phyloP scores from a whole-genome alignment of 1,284 basidiomycete species.

The Gomphus sp. region DNA sequence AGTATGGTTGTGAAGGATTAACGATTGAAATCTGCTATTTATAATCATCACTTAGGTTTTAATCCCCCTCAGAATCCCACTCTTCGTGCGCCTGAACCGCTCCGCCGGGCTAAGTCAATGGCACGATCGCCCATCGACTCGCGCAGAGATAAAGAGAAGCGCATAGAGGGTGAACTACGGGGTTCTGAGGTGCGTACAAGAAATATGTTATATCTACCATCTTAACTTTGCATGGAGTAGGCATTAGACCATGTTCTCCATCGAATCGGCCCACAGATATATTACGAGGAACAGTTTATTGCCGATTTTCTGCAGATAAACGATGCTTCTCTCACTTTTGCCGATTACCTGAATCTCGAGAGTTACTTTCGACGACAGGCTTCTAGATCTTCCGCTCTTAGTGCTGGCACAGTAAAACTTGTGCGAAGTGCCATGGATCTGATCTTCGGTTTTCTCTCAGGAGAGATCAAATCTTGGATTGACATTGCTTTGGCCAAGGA shows the following conservation, averaged over 20 bases:
- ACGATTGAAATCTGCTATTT: conserved; percentile 2
- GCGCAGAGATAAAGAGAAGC: conserved; percentile 46
- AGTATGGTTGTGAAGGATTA: conserved; percentile 14
- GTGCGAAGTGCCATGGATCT: conserved; percentile 85
- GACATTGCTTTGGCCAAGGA: conserved; percentile 74
- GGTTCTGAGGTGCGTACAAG: conserved; percentile 52
- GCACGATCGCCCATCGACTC: conserved; percentile 61
- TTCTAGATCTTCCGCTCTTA: conserved; percentile 58
- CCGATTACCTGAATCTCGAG: conserved; percentile 92
- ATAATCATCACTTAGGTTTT: conserved; percentile 26
- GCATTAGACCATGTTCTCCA: conserved; percentile 70
- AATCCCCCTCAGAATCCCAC: conserved; percentile 29
- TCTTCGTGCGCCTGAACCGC: conserved; percentile 42
- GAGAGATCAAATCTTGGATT: conserved; percentile 79
- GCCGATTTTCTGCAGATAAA: conserved; percentile 89
- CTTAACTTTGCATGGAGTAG: conserved; percentile 27
- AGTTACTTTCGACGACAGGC: conserved; percentile 92
- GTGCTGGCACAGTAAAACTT: conserved; percentile 66
- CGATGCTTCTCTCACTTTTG: conserved; percentile 84
- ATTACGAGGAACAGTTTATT: conserved; percentile 83
- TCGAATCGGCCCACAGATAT: conserved; percentile 69
- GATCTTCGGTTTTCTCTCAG: conserved; percentile 88
- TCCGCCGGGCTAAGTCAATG: conserved; percentile 69
- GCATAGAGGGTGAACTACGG: conserved; percentile 45
- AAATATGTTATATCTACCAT: background rate